These are phyloP conservation scores for Arachis stenosperma DNA, from an alignment of 306 rosid species.

Conservation along the genomic window DNA sequence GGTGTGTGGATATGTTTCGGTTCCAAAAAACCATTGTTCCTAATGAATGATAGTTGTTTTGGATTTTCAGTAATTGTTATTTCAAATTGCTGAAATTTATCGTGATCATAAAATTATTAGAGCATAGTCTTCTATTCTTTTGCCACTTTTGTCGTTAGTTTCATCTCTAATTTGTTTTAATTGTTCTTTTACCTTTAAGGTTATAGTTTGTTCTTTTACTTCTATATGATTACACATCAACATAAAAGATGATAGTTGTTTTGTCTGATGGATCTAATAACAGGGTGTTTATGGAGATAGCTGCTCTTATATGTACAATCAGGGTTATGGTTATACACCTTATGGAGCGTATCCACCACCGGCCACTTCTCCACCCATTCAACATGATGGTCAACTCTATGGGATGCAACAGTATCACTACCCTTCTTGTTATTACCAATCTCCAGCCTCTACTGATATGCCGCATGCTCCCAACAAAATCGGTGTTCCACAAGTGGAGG, in stretches of 20 bases:
- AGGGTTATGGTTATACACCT: conserved; percentile 54
- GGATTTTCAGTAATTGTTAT: not conserved
- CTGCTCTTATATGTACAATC: conserved; percentile 50
- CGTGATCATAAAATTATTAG: not conserved
- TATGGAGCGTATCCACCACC: conserved; percentile 46
- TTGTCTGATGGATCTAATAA: conserved; percentile 15
- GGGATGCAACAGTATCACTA: conserved; percentile 59
- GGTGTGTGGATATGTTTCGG: not conserved
- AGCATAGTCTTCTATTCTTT: not conserved
- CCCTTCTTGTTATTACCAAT: conserved; percentile 50
- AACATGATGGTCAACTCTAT: conserved; percentile 48
- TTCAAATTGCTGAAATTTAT: not conserved
- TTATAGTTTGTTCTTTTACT: conserved; percentile 11
- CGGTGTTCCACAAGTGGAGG: conserved; percentile 41
- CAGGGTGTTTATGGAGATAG: conserved; percentile 57
- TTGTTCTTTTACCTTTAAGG: not conserved
- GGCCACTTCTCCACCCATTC: conserved; percentile 45
- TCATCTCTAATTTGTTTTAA: not conserved
- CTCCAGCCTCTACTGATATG: conserved; percentile 40
- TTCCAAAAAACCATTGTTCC: not conserved
- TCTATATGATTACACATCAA: not conserved
- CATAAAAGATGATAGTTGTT: not conserved
- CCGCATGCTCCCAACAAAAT: conserved; percentile 39
- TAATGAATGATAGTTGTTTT: not conserved
- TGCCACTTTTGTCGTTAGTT: not conserved